phyloP scores from a whole-genome alignment of 768 basidiomycete genomes.

The Psilocybe azurescens region DNA sequence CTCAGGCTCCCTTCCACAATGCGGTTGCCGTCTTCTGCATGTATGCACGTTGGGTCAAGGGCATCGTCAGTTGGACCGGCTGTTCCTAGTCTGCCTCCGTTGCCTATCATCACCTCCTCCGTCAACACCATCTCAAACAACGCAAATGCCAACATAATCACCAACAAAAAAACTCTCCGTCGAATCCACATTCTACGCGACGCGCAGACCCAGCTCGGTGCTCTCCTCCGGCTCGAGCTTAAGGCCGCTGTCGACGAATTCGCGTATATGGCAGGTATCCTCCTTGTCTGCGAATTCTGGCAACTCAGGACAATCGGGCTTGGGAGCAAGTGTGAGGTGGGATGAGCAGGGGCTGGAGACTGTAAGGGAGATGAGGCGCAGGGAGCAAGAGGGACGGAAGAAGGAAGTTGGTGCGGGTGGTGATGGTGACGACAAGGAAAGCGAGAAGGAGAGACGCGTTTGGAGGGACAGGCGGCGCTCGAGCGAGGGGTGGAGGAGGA shows the following conservation, averaged over 20 bases:
- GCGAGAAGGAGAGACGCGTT: no score
- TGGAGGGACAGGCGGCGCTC: no score
- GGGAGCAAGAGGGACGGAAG: no score
- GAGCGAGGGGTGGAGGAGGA: no score
- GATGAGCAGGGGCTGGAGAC: conserved; percentile 45
- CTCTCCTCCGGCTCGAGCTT: no score
- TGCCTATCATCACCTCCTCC: background rate
- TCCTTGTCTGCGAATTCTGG: conserved; percentile 3
- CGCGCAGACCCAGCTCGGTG: no score
- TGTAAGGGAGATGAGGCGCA: conserved; percentile 43
- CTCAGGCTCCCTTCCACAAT: conserved; percentile 64
- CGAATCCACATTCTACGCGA: no score
- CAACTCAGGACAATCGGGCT: conserved; percentile 3
- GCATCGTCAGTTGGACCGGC: conserved; percentile 33
- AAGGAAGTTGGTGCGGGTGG: no score
- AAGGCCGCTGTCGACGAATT: conserved; percentile 14
- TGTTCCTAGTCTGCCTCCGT: background rate
- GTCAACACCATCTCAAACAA: no score
- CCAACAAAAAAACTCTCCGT: no score
- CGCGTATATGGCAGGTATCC: conserved; percentile 5
- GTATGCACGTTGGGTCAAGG: conserved; percentile 41
- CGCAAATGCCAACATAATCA: conserved; percentile 12
- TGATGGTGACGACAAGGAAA: no score
- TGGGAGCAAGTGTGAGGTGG: conserved; percentile 26
- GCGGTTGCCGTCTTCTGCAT: conserved; percentile 39